Evolutionary conservation across 805 yeast genomes (phyloP), one percentile per base, ranked within the genome.

Genomic region (Saccharomycopsis schoenii): DNA sequence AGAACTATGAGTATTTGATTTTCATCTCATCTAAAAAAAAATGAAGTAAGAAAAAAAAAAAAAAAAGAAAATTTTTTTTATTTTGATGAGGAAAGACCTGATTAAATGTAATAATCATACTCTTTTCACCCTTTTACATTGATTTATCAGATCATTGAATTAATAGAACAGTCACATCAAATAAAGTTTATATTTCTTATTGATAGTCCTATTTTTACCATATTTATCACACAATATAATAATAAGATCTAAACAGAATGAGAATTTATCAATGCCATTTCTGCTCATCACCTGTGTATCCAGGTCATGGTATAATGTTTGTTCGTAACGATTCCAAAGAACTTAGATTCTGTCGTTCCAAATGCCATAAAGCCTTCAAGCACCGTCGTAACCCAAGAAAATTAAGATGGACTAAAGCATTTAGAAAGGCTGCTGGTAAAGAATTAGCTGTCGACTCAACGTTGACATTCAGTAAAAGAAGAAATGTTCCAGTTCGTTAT

Each of bases 381-480:
- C 96, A 91, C 79, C 91, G 97, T 80, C 86, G 99, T 76, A 94
- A 94, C 79, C 99, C 99, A 68, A 86, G 99, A 78, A 94, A 94
- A 76, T 84, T 92, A 76, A 88, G 83, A 77, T 94, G 99, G 99
- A 94, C 99, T 61, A 94, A 94, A 75, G 98, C 99, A 1, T 94
- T 94, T 82, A 85, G 99, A 78, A 94, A 94, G 75, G 96, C 98
- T 64, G 98, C 98, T 55, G 99, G 99, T 70, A 94, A 94, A 75
- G 99, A 94, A 73, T 83, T 94, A 80, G 97, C 96, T 25, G 98
- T 94, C 62, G 99, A 94, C 71, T 88, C 97, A 4, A 92, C 99
- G 4, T 81, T 94, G 70, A 89, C 98, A 0, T 94, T 94, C 75
- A 96, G 97, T 62, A 92, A 96, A 67, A 89, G 97, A 78, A 89